Evolutionary conservation across 2,329 filamentous ascomycete genomes (phyloP), one percentile per base, ranked within the genome.

Genomic region (Diaporthe destruens): DNA sequence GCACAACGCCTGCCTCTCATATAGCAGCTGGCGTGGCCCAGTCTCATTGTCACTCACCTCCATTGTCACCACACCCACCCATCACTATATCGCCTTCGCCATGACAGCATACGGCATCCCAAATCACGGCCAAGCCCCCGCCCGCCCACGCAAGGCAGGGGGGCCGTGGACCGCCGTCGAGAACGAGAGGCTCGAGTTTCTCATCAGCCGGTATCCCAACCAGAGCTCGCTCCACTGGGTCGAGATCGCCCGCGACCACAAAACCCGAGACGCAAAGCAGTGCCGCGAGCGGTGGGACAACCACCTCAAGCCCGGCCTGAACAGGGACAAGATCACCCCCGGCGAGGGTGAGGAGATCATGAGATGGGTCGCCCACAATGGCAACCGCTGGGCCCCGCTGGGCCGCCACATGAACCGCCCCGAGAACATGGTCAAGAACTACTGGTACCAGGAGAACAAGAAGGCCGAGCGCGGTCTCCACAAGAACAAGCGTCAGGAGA

Each of bases 351-450:
- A 87, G 51, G 79, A 90, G 78, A 98, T 98, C 78, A 92, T 96
- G 83, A 86, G 88, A 72, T 88, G 96, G 81, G 95, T 98, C 20
- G 82, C 84, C 11, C 89, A 93, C 77, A 90, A 94, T 85, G 95
- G 95, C 75, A 96, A 95, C 85, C 90, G 92, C 71, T 98, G 95
- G 95, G 95, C 95, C 3, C 94, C 97, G 79, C 97, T 97, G 79
- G 94, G 95, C 55, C 89, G 95, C 76, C 87, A 90, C 57, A 87
- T 98, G 51, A 88, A 92, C 70, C 91, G 95, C 77, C 96, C 94
- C 80, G 95, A 98, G 84, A 98, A 98, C 79, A 93, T 93, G 54
- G 93, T 98, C 75, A 98, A 98, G 88, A 98, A 98, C 81, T 97
- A 94, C 94, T 97, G 93, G 93, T 69, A 74, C 72, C 72, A 74